Conservation (phyloP, 768 basidiomycete species). For the Melanogaster broomeanus region DNA sequence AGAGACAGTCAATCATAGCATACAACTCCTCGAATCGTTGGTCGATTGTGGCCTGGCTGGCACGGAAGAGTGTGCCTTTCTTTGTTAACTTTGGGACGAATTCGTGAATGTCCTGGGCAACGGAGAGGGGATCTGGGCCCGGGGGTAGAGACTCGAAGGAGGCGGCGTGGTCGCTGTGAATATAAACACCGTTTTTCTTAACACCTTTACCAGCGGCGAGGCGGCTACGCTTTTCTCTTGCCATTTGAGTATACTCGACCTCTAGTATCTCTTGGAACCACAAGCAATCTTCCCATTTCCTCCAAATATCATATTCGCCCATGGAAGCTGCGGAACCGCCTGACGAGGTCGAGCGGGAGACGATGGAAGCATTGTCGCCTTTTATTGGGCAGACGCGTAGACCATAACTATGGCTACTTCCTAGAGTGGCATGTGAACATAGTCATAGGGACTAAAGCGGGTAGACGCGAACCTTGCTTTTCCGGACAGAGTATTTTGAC, state of each 20-base stretch:
- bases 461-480: constrained; percentile 51
- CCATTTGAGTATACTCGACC: constrained; percentile 59
- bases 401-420: constrained; percentile 57
- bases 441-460: neutral
- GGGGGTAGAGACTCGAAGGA: constrained; percentile 86
- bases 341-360: constrained; percentile 29
- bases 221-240: constrained; percentile 67
- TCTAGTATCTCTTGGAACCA: constrained; percentile 74
- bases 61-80: constrained; percentile 72
- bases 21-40: constrained; percentile 63
- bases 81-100: constrained; percentile 68
- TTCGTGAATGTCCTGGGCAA: constrained; percentile 68
- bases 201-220: constrained; percentile 74
- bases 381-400: constrained; percentile 56
- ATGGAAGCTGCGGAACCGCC: constrained; percentile 36
- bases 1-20: constrained; percentile 59
- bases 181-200: constrained; percentile 68
- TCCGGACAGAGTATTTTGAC: constrained; percentile 59
- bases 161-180: constrained; percentile 70
- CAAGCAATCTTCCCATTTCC: constrained; percentile 83
- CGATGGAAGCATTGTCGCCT: constrained; percentile 31
- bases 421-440: constrained; percentile 33
- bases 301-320: constrained; percentile 71
- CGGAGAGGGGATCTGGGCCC: constrained; percentile 75
- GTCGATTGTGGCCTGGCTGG: constrained; percentile 64